Conservation (phyloP, 305 asterid species). For the Euphrasia arctica region DNA sequence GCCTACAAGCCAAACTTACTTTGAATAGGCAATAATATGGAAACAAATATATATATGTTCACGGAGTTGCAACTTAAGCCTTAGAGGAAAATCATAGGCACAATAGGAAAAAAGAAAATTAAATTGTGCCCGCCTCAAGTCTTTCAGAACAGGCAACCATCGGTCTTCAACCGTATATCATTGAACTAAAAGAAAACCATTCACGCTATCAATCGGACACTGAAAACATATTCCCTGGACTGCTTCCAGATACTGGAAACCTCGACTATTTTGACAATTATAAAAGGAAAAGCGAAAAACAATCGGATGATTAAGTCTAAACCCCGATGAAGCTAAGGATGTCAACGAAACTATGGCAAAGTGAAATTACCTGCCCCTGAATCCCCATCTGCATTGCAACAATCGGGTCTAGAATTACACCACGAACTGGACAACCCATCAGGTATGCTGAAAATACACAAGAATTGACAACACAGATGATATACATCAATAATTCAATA, state of each 20-base stretch:
- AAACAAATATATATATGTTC: neutral
- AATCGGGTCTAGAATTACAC: conserved; percentile 88
- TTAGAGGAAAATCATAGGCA: too few species aligned
- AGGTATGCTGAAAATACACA: conserved; percentile 72
- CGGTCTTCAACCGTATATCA: conserved; percentile 10
- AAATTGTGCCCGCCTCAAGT: neutral
- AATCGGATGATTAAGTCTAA: conserved; percentile 17
- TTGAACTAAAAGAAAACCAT: neutral
- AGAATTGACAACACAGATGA: conserved; percentile 3
- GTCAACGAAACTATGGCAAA: conserved; percentile 19
- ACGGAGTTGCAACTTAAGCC: conserved; percentile 12
- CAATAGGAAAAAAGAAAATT: neutral
- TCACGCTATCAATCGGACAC: neutral
- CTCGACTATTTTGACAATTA: neutral
- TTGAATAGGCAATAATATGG: conserved; percentile 19
- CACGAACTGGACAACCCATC: conserved; percentile 96
- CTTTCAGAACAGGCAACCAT: neutral
- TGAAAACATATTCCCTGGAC: conserved; percentile 7
- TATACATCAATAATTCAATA: conserved; percentile 15
- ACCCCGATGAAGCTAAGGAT: conserved; percentile 16
- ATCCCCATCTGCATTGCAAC: conserved; percentile 96
- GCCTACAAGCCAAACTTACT: conserved; percentile 54
- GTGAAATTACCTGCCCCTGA: conserved; percentile 82
- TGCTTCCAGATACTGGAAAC: conserved; percentile 19
- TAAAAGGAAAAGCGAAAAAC: conserved; percentile 16